A percentile compares a stretch with the other conserved stretches of the same genome.
These are phyloP conservation scores for Aegilops tauschii DNA, from an alignment of 176 grass and related monocot genomes.

Conservation along the genomic window DNA sequence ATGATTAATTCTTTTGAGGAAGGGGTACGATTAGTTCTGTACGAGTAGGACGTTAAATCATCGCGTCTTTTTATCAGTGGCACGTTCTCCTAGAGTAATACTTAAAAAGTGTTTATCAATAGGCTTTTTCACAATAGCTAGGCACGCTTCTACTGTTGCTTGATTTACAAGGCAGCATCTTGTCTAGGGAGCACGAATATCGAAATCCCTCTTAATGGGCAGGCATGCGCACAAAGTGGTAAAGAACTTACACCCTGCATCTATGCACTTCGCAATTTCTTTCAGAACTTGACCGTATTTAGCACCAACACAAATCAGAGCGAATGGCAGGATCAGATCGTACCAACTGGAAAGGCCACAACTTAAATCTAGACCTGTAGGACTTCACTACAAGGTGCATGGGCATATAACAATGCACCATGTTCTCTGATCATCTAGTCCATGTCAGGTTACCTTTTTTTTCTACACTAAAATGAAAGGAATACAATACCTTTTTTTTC, in stretches of 20 bases:
- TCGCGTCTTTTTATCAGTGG: background rate
- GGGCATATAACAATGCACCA: background rate
- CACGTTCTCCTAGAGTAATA: background rate
- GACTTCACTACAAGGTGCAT: constrained; percentile 20
- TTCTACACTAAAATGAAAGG: background rate
- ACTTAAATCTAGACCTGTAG: background rate
- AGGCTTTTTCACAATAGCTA: constrained; percentile 20
- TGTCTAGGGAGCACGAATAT: constrained; percentile 26
- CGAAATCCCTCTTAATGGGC: background rate
- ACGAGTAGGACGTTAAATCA: constrained; percentile 1
- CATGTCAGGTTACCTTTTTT: background rate
- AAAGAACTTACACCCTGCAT: constrained; percentile 17
- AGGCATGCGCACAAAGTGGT: constrained; percentile 30
- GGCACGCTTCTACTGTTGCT: constrained; percentile 18
- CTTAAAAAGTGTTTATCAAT: constrained; percentile 17
- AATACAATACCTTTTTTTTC: too few relatives aligned
- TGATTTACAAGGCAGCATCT: constrained; percentile 38
- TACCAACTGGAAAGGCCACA: constrained; percentile 1
- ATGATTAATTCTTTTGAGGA: background rate
- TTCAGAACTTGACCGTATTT: constrained; percentile 12
- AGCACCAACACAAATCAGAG: constrained; percentile 18
- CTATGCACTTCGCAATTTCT: constrained; percentile 1
- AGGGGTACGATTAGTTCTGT: background rate
- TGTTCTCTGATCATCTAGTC: constrained; percentile 1
- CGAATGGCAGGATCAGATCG: background rate